phyloP scores from a whole-genome alignment of 306 rosid species.

The Castanospermum australe region DNA sequence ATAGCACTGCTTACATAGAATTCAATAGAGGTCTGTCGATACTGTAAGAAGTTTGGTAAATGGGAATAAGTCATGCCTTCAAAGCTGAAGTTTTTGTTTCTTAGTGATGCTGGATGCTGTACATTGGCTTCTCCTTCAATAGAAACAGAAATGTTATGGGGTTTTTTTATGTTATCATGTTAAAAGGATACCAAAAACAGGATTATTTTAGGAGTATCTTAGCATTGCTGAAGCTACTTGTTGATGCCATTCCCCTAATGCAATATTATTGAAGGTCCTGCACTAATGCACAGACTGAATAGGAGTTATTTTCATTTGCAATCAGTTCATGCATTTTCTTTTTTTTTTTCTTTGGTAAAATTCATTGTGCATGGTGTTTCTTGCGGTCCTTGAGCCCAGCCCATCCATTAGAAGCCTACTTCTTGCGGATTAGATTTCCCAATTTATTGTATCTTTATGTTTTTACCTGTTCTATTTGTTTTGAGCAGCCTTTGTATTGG shows the following conservation, averaged over 20 bases:
- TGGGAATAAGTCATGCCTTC: not conserved
- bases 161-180: not conserved
- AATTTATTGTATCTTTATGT: not conserved
- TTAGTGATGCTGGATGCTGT: not conserved
- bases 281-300: not conserved
- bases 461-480: not conserved
- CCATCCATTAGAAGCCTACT: not conserved
- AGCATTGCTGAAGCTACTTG: not conserved
- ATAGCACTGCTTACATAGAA: not conserved
- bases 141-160: not conserved
- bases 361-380: not conserved
- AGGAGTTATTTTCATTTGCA: not conserved
- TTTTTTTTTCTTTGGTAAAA: not conserved
- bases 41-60: not conserved
- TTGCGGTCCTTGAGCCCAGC: not conserved
- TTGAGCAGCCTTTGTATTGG: constrained; percentile 85
- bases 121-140: not conserved
- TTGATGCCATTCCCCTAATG: not conserved
- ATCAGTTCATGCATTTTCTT: not conserved
- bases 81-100: too few species aligned
- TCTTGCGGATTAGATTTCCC: not conserved
- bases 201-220: not conserved
- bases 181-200: not conserved
- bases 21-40: not conserved
- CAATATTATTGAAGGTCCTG: not conserved